phyloP scores from a whole-genome alignment of 2,329 filamentous ascomycete species.

The Trichoderma sp. region DNA sequence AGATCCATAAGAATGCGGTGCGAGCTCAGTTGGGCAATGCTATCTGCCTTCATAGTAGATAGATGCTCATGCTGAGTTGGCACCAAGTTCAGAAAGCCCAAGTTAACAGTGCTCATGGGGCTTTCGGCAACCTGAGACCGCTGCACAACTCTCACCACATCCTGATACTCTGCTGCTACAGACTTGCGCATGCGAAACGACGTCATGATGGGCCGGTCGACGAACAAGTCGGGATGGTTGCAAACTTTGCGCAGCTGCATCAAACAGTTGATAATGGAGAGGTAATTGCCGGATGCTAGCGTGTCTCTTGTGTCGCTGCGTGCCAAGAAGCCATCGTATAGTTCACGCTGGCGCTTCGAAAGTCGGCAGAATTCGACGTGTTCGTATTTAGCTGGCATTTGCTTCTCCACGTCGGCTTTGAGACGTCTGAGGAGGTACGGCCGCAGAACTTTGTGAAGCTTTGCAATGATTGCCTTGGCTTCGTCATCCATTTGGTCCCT shows the following conservation, averaged over 20 bases:
- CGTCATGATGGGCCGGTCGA: constrained; percentile 93
- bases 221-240: constrained; percentile 96
- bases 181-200: constrained; percentile 90
- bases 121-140: constrained; percentile 60
- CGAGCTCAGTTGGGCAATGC: constrained; percentile 64
- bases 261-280: constrained; percentile 96
- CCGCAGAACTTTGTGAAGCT: constrained; percentile 88
- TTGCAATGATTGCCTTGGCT: constrained; percentile 83
- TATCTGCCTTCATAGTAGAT: constrained; percentile 52
- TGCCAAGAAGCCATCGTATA: constrained; percentile 95
- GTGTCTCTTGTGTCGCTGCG: constrained; percentile 86
- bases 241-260: constrained; percentile 98
- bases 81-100: constrained; percentile 76
- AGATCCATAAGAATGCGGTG: constrained; percentile 67
- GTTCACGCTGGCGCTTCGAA: constrained; percentile 88
- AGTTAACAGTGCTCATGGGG: constrained; percentile 61
- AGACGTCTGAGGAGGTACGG: constrained; percentile 87
- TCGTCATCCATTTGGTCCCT: constrained; percentile 93
- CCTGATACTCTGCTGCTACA: constrained; percentile 68
- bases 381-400: constrained; percentile 98
- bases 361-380: constrained; percentile 94
- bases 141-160: constrained; percentile 68
- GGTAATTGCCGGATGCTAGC: constrained; percentile 86
- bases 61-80: constrained; percentile 67
- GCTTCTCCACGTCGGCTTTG: constrained; percentile 97